Conservation (phyloP, 139 green algal genomes). For the Chloropicon primus region DNA sequence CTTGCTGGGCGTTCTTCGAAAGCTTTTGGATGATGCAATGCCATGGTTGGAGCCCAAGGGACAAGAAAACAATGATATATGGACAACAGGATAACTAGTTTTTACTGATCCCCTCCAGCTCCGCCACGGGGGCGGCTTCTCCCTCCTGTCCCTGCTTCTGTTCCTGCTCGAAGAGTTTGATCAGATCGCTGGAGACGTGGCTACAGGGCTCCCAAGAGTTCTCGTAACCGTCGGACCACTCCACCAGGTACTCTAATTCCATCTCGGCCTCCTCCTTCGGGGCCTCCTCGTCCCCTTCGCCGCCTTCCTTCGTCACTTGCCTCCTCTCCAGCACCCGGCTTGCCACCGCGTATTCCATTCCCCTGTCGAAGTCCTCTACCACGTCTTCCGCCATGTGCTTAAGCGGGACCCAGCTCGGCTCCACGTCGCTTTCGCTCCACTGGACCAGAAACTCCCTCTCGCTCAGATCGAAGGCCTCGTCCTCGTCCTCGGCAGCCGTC, state of each 20-base stretch:
- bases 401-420: slow-evolving; percentile 20
- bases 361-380: slow-evolving; percentile 51
- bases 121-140: too few species aligned
- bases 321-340: slow-evolving; percentile 30
- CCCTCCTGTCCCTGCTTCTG: too few species aligned
- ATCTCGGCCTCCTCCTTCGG: too few species aligned
- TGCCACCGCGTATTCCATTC: slow-evolving; percentile 51
- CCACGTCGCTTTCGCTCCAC: background rate
- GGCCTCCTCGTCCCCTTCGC: background rate
- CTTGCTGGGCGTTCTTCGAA: too few species aligned
- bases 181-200: slow-evolving; percentile 42
- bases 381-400: slow-evolving; percentile 46
- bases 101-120: too few species aligned
- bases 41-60: too few species aligned
- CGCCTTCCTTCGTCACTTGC: slow-evolving; percentile 31
- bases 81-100: too few species aligned
- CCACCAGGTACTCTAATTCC: slow-evolving; percentile 42
- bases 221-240: slow-evolving; percentile 51
- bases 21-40: too few species aligned
- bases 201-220: slow-evolving; percentile 68
- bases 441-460: background rate
- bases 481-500: background rate
- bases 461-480: background rate
- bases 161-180: slow-evolving; percentile 37
- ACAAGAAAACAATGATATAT: too few species aligned